Conservation (phyloP, 148 eudicot genomes). For the Rheum nobile region DNA sequence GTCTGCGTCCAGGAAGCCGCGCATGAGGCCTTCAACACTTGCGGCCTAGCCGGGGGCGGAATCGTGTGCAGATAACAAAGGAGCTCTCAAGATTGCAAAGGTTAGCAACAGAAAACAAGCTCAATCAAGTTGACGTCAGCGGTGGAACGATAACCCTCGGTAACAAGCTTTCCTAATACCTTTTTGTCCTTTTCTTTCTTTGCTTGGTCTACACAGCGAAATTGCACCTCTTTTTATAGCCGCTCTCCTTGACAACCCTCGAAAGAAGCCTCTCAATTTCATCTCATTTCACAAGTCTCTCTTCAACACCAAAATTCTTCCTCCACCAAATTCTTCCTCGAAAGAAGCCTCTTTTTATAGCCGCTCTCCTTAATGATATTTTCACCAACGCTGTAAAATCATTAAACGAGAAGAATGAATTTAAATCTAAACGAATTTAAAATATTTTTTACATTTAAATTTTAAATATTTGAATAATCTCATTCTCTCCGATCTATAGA, state of each 20-base stretch:
- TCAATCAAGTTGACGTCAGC: constrained; percentile 59
- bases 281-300: constrained; percentile 13
- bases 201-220: neutral
- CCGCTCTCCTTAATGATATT: too few relatives aligned
- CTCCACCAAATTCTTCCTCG: too few relatives aligned
- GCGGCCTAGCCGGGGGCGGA: too few relatives aligned
- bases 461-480: too few relatives aligned
- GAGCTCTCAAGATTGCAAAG: constrained; percentile 66
- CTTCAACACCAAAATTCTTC: neutral
- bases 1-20: too few relatives aligned
- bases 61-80: constrained; percentile 65
- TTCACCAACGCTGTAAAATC: too few relatives aligned
- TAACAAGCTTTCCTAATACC: constrained; percentile 38
- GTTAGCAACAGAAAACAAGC: constrained; percentile 70
- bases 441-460: too few relatives aligned
- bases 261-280: constrained; percentile 1
- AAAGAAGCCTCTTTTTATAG: too few relatives aligned
- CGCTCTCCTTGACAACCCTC: constrained; percentile 18
- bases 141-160: constrained; percentile 89
- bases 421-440: too few relatives aligned
- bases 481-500: too few relatives aligned
- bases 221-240: constrained; percentile 36
- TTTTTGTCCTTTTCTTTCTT: neutral
- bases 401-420: too few relatives aligned
- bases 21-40: too few relatives aligned